Evolutionary conservation across 1,284 basidiomycete genomes (phyloP).

Genomic region (Cutaneotrichosporon cavernicola): DNA sequence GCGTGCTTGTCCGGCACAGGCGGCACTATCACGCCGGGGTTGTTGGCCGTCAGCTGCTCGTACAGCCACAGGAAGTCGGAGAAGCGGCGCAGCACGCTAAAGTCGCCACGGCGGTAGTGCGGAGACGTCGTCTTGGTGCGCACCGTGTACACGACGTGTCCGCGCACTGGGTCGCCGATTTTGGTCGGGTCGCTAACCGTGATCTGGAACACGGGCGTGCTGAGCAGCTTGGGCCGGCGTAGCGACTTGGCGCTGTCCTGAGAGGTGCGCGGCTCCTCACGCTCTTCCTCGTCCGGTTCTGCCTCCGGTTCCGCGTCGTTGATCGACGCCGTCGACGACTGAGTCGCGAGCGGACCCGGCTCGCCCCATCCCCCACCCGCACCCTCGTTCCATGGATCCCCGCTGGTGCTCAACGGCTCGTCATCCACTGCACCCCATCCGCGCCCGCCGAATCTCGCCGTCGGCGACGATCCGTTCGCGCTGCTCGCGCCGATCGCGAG

Average conservation of each 20-base stretch:
- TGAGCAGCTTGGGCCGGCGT: slow-evolving; percentile 24
- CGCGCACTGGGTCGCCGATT: slow-evolving; percentile 85
- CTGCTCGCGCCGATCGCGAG: slow-evolving; percentile 39
- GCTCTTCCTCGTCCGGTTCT: slow-evolving; percentile 1
- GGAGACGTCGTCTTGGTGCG: slow-evolving; percentile 84
- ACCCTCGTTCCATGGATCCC: slow-evolving; percentile 15
- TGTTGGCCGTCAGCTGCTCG: slow-evolving; percentile 82
- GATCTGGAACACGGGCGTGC: slow-evolving; percentile 61
- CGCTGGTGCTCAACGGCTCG: slow-evolving; percentile 9
- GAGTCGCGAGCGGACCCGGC: slow-evolving; percentile 14
- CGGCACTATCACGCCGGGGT: slow-evolving; percentile 95
- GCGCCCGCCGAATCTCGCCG: slow-evolving; percentile 15
- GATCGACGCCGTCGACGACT: slow-evolving; percentile 15
- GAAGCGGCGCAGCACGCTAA: slow-evolving; percentile 90
- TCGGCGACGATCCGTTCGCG: slow-evolving; percentile 2
- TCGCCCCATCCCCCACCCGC: slow-evolving; percentile 27
- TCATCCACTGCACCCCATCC: slow-evolving; percentile 28
- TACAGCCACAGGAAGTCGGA: slow-evolving; percentile 98
- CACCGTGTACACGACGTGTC: slow-evolving; percentile 93
- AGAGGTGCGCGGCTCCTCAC: not conserved
- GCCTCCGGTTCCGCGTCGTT: slow-evolving; percentile 19
- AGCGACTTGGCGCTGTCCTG: slow-evolving; percentile 13
- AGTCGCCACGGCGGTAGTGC: slow-evolving; percentile 72
- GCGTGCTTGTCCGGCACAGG: slow-evolving; percentile 94
- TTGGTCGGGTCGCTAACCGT: slow-evolving; percentile 89